Conservation (phyloP, 2,329 filamentous ascomycete genomes). For the Tolypocladium endophyticum region DNA sequence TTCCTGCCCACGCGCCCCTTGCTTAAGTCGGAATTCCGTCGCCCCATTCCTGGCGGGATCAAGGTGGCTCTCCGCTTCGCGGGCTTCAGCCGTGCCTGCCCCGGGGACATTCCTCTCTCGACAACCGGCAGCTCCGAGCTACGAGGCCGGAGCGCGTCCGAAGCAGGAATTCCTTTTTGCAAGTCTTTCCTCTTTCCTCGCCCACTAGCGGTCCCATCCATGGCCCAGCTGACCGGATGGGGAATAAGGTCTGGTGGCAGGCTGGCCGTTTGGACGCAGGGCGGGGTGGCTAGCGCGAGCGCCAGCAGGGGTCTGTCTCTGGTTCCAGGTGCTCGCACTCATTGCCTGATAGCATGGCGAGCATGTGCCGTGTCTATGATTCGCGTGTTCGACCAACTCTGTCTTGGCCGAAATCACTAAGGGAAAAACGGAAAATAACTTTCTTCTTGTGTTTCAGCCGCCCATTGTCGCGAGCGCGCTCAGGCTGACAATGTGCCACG, state of each 20-base stretch:
- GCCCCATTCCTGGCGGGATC: not conserved
- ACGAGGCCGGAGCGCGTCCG: not conserved
- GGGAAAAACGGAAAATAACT: not conserved
- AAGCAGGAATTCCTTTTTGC: not conserved
- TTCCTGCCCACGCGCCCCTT: not conserved
- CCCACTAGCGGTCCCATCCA: not conserved
- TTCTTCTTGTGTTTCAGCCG: not conserved
- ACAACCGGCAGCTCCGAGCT: not conserved
- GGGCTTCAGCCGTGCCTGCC: not conserved
- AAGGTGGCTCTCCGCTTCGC: not conserved
- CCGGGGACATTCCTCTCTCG: not conserved
- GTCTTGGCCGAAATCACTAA: not conserved
- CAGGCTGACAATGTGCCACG: slow-evolving; percentile 26
- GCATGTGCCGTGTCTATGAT: not conserved
- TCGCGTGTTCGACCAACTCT: not conserved
- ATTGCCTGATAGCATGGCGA: not conserved
- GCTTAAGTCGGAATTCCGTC: not conserved
- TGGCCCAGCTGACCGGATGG: not conserved
- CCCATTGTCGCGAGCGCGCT: slow-evolving; percentile 10
- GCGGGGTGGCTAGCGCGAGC: not conserved
- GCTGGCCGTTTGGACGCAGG: not conserved
- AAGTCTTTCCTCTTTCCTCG: not conserved
- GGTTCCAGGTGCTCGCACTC: not conserved
- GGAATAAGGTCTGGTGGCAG: not conserved
- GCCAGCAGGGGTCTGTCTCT: not conserved